phyloP scores from a whole-genome alignment of 208 protist species.

The Trypanosoma cruzi region DNA sequence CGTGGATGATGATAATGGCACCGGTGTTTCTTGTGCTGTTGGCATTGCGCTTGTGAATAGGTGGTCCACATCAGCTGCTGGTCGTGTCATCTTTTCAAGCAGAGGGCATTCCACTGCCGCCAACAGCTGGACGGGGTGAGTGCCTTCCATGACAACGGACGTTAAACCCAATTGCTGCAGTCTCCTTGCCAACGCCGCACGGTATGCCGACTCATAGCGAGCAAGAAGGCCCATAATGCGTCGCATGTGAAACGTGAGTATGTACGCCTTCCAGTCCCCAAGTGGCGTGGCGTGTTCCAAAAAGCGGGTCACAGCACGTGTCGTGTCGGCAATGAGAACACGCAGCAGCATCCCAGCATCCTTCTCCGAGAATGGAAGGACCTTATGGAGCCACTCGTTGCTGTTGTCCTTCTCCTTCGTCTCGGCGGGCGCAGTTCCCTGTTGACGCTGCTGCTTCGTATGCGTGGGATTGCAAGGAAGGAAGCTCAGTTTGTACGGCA shows the following conservation, averaged over 20 bases:
- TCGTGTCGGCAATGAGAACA: slow-evolving; percentile 39
- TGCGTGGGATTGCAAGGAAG: neutral
- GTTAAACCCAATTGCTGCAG: slow-evolving; percentile 7
- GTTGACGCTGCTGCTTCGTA: neutral
- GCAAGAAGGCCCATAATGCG: slow-evolving; percentile 29
- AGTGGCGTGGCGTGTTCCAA: slow-evolving; percentile 27
- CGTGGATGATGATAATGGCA: neutral
- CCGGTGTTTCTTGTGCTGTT: neutral
- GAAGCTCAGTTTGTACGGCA: slow-evolving; percentile 62
- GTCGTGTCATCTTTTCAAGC: slow-evolving; percentile 24
- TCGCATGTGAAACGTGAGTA: slow-evolving; percentile 33
- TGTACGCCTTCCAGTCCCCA: slow-evolving; percentile 43
- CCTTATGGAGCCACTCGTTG: slow-evolving; percentile 8
- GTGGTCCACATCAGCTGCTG: slow-evolving; percentile 26
- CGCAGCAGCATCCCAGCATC: slow-evolving; percentile 49
- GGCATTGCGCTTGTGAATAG: slow-evolving; percentile 19
- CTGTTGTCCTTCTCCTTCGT: neutral
- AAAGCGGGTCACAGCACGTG: slow-evolving; percentile 32
- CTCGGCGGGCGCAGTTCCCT: neutral
- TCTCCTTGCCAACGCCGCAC: slow-evolving; percentile 17
- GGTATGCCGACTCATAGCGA: slow-evolving; percentile 12
- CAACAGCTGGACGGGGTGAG: slow-evolving; percentile 26
- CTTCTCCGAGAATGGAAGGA: slow-evolving; percentile 36
- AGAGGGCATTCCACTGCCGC: slow-evolving; percentile 27
- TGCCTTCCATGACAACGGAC: slow-evolving; percentile 1